Evolutionary conservation across 441 rosid genomes (phyloP).

Genomic region (Syzygium syzygioides): DNA sequence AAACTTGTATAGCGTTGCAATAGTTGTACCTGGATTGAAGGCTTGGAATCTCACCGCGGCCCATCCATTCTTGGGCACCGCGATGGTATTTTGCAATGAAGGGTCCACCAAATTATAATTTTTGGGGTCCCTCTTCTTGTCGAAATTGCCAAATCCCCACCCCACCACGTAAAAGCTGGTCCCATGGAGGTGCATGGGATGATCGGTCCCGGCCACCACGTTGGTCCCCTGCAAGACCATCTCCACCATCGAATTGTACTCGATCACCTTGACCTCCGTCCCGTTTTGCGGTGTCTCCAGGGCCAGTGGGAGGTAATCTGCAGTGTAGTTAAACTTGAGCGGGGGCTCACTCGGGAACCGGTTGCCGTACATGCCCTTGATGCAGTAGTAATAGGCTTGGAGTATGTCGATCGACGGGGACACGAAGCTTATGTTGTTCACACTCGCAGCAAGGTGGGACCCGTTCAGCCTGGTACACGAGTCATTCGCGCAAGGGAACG

Average conservation of each 20-base stretch:
- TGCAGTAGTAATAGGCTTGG: background rate
- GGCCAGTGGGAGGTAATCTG: background rate
- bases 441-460: background rate
- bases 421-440: background rate
- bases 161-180: background rate
- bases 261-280: background rate
- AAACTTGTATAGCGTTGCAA: background rate
- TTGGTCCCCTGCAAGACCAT: background rate
- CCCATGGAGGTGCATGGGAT: conserved; percentile 1
- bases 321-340: background rate
- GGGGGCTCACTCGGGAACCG: background rate
- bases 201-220: background rate
- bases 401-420: background rate
- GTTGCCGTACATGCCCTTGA: background rate
- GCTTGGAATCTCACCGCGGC: background rate
- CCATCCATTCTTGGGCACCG: background rate
- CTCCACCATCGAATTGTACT: background rate
- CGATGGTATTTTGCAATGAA: background rate
- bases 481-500: background rate
- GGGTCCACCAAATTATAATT: background rate
- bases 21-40: background rate
- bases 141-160: background rate
- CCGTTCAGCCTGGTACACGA: background rate
- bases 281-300: background rate
- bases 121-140: background rate